Base-by-base conservation (phyloP, 1,284 basidiomycete genomes). In the Ceratobasidium sp. region DNA sequence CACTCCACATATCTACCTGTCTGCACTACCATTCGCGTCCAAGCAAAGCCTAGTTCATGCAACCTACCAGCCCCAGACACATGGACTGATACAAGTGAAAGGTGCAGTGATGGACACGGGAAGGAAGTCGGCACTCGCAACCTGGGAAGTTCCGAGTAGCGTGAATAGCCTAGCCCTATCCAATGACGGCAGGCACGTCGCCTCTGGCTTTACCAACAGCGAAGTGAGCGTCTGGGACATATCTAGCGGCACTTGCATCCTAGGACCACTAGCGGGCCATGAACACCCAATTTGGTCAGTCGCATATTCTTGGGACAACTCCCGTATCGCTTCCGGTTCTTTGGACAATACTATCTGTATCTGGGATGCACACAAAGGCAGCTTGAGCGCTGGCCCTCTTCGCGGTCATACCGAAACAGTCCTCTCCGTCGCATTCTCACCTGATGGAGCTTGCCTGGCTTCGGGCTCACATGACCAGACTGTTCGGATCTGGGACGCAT, bases 1-100 rank as follows among this genome's bases (percentile, higher is more conserved):
- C 45, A 62, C 58, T 3, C 58, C 58, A 22, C 58, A 62, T 20
- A 62, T 62, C 15, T 62, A 62, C 22, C 31, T 49, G 15, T 62
- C 58, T 10, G 38, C 22, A n/a, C n/a, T n/a, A n/a, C n/a, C n/a
- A n/a, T 40, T 40, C 17, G 7, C 8, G 38, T 17, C 38, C 38
- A 8, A 20, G 7, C n/a, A 8, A 47, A 47, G 45, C n/a, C 20
- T 20, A 10, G n/a, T 47, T 22, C 7, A 20, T 20, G 22, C 7
- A 20, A 8, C 7, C 7, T 47, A 47, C n/a, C 7, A 6, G 45
- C 10, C 10, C 20, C 45, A 20, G 7, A 47, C 45, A 7, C 45
- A 20, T 6, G 45, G 45, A 47, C 8, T 47, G 10, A 15, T 47
- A 6, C 7, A 47, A 15, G 13, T 20, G n/a, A 7, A 22, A 20